These are phyloP conservation scores for Cenchrus fungigraminus DNA, from an alignment of 176 grass and related monocot genomes.

Conservation along the genomic window DNA sequence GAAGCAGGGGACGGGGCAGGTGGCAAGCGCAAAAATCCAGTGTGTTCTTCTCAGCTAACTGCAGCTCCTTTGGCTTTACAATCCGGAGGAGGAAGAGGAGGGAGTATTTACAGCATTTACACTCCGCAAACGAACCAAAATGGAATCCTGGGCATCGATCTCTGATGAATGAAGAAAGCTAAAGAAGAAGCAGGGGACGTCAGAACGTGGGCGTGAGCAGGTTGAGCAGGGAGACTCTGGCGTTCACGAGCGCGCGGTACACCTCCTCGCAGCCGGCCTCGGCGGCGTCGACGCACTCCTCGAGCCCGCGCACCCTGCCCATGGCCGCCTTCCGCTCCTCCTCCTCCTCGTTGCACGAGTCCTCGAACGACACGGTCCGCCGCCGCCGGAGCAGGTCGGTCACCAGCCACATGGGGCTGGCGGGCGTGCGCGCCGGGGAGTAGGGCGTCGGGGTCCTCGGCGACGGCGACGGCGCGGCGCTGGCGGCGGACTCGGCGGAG, in stretches of 20 bases:
- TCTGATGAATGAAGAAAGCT: background rate
- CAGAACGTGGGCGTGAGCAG: conserved; percentile 68
- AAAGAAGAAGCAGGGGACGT: background rate
- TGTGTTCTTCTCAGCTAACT: background rate
- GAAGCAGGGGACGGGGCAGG: no score
- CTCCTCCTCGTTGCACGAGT: conserved; percentile 61
- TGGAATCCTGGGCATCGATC: conserved; percentile 20
- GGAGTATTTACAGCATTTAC: conserved; percentile 58
- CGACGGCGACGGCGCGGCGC: conserved; percentile 47
- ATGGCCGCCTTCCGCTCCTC: conserved; percentile 62
- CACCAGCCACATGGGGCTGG: conserved; percentile 65
- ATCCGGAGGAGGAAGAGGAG: background rate
- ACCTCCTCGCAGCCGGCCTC: conserved; percentile 60
- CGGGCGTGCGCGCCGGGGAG: conserved; percentile 45
- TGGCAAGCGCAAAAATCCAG: background rate
- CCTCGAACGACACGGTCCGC: conserved; percentile 47
- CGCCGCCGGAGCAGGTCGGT: conserved; percentile 66
- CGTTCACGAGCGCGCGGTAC: conserved; percentile 68
- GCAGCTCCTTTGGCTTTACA: conserved; percentile 26
- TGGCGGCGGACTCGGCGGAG: conserved; percentile 56
- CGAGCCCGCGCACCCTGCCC: conserved; percentile 52
- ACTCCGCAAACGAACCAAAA: conserved; percentile 44
- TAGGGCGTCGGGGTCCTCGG: conserved; percentile 42
- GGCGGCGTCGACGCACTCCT: conserved; percentile 59
- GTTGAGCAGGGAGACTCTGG: conserved; percentile 76